Conservation (phyloP, 1,284 basidiomycete species). For the Pisolithus thermaeus region DNA sequence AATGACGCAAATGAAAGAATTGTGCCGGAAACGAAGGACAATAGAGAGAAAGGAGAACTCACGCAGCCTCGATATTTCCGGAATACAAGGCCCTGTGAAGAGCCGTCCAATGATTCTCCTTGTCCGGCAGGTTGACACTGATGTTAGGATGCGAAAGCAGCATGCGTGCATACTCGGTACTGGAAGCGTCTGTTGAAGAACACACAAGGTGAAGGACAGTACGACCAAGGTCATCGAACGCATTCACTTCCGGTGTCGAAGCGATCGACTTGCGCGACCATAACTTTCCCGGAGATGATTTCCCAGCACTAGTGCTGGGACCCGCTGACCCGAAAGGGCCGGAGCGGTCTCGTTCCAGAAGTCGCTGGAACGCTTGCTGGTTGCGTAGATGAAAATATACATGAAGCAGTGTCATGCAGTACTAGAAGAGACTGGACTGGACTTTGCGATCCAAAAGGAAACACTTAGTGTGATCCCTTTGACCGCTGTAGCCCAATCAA, state of each 20-base stretch:
- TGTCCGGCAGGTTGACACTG: conserved; percentile 80
- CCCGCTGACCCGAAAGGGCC: conserved; percentile 19
- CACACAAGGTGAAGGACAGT: conserved; percentile 86
- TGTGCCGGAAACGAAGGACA: background rate
- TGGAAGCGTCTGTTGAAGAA: conserved; percentile 50
- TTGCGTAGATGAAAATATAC: conserved; percentile 71
- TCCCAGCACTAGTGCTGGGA: conserved; percentile 38
- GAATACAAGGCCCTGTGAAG: conserved; percentile 88
- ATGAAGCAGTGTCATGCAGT: conserved; percentile 78
- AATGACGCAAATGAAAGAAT: background rate
- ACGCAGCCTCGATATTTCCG: conserved; percentile 80
- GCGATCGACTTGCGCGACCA: conserved; percentile 53
- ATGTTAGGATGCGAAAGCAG: conserved; percentile 76
- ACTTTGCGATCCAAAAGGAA: conserved; percentile 18
- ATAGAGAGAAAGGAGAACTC: conserved; percentile 21
- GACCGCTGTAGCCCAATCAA: conserved; percentile 18
- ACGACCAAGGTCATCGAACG: conserved; percentile 65
- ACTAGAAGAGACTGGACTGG: conserved; percentile 11
- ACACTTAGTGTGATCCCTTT: conserved; percentile 18
- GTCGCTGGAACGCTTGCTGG: conserved; percentile 77
- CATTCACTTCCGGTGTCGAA: conserved; percentile 59
- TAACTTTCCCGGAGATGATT: conserved; percentile 44
- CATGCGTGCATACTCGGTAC: conserved; percentile 75
- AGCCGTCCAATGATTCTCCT: conserved; percentile 88
- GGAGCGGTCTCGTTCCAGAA: conserved; percentile 49